Conservation (phyloP, 331 rosid genomes). For the Pyracantha coccinea region DNA sequence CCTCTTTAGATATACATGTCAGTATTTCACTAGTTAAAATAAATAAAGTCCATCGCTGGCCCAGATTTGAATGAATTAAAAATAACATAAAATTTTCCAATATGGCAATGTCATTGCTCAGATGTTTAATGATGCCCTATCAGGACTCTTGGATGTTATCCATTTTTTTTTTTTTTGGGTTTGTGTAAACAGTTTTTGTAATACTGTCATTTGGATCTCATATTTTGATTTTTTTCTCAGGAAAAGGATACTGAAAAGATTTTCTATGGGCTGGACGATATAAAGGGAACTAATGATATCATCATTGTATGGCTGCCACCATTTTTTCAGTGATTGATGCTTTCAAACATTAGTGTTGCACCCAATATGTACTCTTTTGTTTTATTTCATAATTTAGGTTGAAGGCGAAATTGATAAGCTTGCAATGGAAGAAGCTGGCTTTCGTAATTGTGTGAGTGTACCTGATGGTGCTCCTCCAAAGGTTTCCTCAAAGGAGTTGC, state of each 20-base stretch:
- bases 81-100: not conserved
- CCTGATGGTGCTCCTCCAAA: slow-evolving; percentile 95
- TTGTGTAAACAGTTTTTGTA: not conserved
- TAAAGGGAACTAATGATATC: slow-evolving; percentile 62
- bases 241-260: slow-evolving; percentile 82
- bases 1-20: not conserved
- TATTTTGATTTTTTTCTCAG: slow-evolving; percentile 44
- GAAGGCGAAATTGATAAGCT: slow-evolving; percentile 99
- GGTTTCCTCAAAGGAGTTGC: slow-evolving; percentile 65
- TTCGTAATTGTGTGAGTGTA: slow-evolving; percentile 84
- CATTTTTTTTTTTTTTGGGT: not conserved
- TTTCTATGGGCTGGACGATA: slow-evolving; percentile 88
- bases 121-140: not conserved
- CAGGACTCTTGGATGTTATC: not conserved
- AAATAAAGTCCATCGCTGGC: not conserved
- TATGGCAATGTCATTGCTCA: too few species aligned
- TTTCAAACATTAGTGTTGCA: slow-evolving; percentile 1
- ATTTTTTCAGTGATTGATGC: slow-evolving; percentile 4
- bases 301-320: slow-evolving; percentile 60
- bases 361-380: slow-evolving; percentile 8
- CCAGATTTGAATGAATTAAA: not conserved
- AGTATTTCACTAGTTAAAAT: too few species aligned
- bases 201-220: not conserved
- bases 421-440: slow-evolving; percentile 99
- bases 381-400: slow-evolving; percentile 45